phyloP scores from a whole-genome alignment of 768 basidiomycete genomes.

The Calocybe indica region DNA sequence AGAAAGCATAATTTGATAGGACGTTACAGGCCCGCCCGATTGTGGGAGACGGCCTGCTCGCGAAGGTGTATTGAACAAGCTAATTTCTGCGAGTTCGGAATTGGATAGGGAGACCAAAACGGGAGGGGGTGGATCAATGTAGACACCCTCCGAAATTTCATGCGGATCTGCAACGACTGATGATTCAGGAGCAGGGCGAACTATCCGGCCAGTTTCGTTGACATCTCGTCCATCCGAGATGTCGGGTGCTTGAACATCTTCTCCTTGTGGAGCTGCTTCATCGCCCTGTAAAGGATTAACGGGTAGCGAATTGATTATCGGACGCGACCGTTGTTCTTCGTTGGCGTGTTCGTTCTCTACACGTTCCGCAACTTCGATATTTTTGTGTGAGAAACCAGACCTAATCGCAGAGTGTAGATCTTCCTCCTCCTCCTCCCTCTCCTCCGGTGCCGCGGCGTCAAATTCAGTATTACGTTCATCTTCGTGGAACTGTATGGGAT shows the following conservation, averaged over 20 bases:
- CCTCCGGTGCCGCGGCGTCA: no score
- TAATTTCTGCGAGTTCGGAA: conserved; percentile 31
- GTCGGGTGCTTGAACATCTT: background rate
- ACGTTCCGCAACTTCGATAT: no score
- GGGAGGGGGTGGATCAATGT: conserved; percentile 70
- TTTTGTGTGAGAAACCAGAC: no score
- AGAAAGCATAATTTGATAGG: conserved; percentile 46
- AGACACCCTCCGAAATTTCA: conserved; percentile 61
- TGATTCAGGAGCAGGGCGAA: conserved; percentile 5
- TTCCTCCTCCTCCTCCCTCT: no score
- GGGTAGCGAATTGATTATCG: no score
- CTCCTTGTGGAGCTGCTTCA: background rate
- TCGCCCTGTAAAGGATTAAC: background rate
- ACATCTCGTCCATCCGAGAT: background rate
- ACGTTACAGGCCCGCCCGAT: conserved; percentile 17
- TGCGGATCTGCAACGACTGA: conserved; percentile 37
- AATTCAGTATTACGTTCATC: no score
- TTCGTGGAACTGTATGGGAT: no score
- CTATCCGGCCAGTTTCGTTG: conserved; percentile 7
- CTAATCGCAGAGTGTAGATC: no score
- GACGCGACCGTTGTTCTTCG: no score
- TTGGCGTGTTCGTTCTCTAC: no score
- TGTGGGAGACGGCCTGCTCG: conserved; percentile 14
- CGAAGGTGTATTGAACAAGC: conserved; percentile 51
- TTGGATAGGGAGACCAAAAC: conserved; percentile 45